Evolutionary conservation across 768 basidiomycete species (phyloP).

Genomic region (Tephrocybe rancida): DNA sequence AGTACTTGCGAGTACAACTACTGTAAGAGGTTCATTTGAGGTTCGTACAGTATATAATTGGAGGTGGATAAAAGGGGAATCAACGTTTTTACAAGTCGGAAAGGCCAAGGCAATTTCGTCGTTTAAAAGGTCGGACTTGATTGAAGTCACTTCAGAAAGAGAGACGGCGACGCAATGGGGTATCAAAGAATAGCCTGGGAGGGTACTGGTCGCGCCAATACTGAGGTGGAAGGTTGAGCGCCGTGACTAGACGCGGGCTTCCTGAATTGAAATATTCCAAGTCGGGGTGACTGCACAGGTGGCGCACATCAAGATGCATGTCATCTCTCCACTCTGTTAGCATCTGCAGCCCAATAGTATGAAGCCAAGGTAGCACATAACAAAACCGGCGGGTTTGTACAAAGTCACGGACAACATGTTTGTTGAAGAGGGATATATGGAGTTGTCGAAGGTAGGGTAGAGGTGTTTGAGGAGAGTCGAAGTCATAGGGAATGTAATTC

Average conservation of each 20-base stretch:
- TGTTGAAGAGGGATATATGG: slow-evolving; percentile 2
- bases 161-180: background rate
- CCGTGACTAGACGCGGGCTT: background rate
- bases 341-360: background rate
- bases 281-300: background rate
- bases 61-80: no score
- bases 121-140: no score
- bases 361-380: background rate
- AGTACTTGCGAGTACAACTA: no score
- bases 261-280: background rate
- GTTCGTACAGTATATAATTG: no score
- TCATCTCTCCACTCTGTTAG: background rate
- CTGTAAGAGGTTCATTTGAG: no score
- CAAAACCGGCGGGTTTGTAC: background rate
- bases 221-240: background rate
- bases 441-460: background rate
- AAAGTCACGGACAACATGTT: slow-evolving; percentile 8
- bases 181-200: background rate
- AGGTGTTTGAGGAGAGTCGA: background rate
- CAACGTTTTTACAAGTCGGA: no score
- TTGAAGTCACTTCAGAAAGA: no score
- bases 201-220: slow-evolving; percentile 3
- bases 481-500: slow-evolving; percentile 4
- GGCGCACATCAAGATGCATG: background rate
- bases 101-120: no score